Evolutionary conservation across 2,329 filamentous ascomycete species (phyloP), one percentile per base, ranked within the genome.

Genomic region (Penicillium verrucosum): DNA sequence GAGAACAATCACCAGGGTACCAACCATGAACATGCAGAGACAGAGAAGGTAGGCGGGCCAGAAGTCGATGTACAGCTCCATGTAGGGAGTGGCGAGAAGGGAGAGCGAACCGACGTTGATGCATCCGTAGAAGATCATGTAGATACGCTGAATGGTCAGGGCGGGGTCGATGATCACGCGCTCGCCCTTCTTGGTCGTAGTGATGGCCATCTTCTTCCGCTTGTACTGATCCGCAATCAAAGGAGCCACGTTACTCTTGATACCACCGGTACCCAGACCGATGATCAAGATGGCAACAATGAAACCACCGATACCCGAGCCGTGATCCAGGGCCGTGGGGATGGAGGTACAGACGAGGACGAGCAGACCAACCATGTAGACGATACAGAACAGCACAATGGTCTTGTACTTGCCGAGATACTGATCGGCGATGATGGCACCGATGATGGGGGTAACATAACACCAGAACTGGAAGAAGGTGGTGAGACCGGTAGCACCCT

Each of bases 21-120:
- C 84, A 14, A 87, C 70, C 54, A 82, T 74, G 74, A 90, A 89
- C 73, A 87, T 82, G 68, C 79, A 80, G 61, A 87, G 81, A 47
- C 82, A 81, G 37, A 89, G 72, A 16, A 86, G 72, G 65, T 81
- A 90, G 2, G 85, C 87, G 1, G 80, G 80, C 81, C 86, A 82
- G 73, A 89, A 91, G 4, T 85, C 85, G 56, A 85, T 73, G 64
- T 86, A 81, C 56, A 82, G 76, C 71, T 92, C 89, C 77, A 90
- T 81, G 68, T 85, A 86, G 1, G 84, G 84, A 0, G 85, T 90
- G 7, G 82, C 85, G 63, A 90, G 80, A 52, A 84, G 77, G 0
- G 84, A 88, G 7, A 92, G 77, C 1, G 85, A 83, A n/a, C 88
- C 89, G 16, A 91, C 64, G 72, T 91, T 90, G 68, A 90, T 89